Conservation (phyloP, 176 grass and related monocot genomes). For the Paspalum vaginatum region DNA sequence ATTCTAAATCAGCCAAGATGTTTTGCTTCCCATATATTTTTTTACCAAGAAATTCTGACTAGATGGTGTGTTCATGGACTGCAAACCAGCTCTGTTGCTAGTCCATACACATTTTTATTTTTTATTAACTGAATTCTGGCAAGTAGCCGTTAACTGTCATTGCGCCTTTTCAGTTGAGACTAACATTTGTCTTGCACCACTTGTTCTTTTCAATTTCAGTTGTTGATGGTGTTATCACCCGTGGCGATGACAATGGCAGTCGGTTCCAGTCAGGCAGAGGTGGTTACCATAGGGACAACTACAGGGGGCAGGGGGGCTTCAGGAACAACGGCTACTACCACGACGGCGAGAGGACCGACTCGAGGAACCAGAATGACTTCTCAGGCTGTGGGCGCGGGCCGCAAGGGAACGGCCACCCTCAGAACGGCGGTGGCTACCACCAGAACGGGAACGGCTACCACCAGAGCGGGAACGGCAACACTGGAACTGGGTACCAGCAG, state of each 20-base stretch:
- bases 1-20: background rate
- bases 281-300: constrained; percentile 46
- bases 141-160: background rate
- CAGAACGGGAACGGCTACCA: constrained; percentile 18
- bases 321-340: constrained; percentile 50
- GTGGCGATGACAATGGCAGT: constrained; percentile 43
- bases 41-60: background rate
- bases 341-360: background rate
- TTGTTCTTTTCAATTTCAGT: constrained; percentile 39
- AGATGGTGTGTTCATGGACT: background rate
- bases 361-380: constrained; percentile 46
- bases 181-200: background rate
- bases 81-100: background rate
- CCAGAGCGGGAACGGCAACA: too few relatives aligned
- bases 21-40: background rate
- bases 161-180: background rate
- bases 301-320: constrained; percentile 46
- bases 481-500: background rate
- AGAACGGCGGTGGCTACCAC: background rate
- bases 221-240: constrained; percentile 60
- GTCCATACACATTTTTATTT: background rate
- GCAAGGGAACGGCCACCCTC: background rate
- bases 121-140: background rate
- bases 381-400: constrained; percentile 26
- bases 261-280: constrained; percentile 52